Base-by-base conservation (phyloP, 176 grass and related monocot genomes). In the Cenchrus americanus region DNA sequence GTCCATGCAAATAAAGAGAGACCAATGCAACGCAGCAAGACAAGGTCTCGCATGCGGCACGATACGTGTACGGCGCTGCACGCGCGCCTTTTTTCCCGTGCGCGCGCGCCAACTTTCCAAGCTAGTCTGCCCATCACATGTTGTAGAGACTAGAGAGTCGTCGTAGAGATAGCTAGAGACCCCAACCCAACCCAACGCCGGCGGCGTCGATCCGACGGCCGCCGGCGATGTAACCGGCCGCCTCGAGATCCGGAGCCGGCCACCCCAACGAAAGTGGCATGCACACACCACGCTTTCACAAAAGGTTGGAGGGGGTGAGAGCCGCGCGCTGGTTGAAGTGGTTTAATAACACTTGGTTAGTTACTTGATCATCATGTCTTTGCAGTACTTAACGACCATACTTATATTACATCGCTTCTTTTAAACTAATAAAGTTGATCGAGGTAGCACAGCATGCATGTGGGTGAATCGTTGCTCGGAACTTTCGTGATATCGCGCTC, bases 201-300 rank as follows among this genome's bases (percentile, higher is more conserved):
- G 7, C 7, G 55, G 58, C 58, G 4, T 63, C 47, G 48, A 87
- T 87, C 80, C 66, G 66, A 83, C 86, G 86, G 80, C 74, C 13
- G 65, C 0, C 54, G 41, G 46, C 47, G 66, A 5, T 49, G 59
- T 21, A 30, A 30, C 27, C 27, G 2, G 69, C 5, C 11, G 47
- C 76, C 87, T 89, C 87, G 82, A 80, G 87, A 89, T 89, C 51
- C 10, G 82, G 82, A 89, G 87, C 87, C 27, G 27, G 27, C 27
- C 82, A 80, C 82, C 87, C 87, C 87, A 84, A 85, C 82, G 19
- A 41, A 81, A 81, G 78, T 27, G 65, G n/a, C 51, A 26, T 14
- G 27, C 27, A 30, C 27, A 30, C 27, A 1, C 27, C 52, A 40
- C 7, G 66, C 86, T 88, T 88, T 88, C 80, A 79, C 80, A 48